Base-by-base conservation (phyloP, 1,139 yeast genomes). In the Protomyces gravidus region DNA sequence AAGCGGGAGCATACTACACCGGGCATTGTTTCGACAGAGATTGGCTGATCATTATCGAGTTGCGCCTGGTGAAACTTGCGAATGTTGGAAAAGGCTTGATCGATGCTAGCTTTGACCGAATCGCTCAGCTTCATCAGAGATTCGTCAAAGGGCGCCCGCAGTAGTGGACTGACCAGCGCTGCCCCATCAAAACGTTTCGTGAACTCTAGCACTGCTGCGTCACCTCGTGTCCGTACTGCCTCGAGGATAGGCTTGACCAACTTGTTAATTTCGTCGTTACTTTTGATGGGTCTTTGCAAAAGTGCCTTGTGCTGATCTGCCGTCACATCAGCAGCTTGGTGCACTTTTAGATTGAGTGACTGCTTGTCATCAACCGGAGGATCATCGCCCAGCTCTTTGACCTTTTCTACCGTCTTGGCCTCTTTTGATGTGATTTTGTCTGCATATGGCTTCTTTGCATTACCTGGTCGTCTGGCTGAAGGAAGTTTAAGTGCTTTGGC, bases 1-100 rank as follows among this genome's bases (percentile, higher is more conserved):
- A 92, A 92, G 69, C 99, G 82, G 6, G 96, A 88, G 75, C 98
- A 92, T 61, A 79, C 75, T 28, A 92, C 98, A 64, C 98, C 98
- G 1, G 96, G 95, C 61, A 86, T 78, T 0, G 98, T 94, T 74
- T 92, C 97, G 46, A 92, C 95, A n/a, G 80, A 80, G 73, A 90
- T 76, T 21, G 73, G 68, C 42, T 68, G 66, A 36, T 64, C 63
- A 6, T 83, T 80, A 63, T 83, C 84, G 65, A 89, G 76, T 74
- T 92, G 99, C 2, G 98, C 98, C 40, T 84, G 81, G 73, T 92
- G 99, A 83, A 92, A 92, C 73, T 85, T 88, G 70, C 83, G 84
- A 63, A 92, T 94, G 73, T 92, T 92, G 65, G 80, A 81, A 75
- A 89, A 85, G 7, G 97, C 89, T 63, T 92, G 75, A 70, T 92